Percentiles rank a stretch among this genome's conserved stretches.
These are phyloP conservation scores for Rhodamnia argentea DNA, from an alignment of 345 rosid species.

Conservation along the genomic window DNA sequence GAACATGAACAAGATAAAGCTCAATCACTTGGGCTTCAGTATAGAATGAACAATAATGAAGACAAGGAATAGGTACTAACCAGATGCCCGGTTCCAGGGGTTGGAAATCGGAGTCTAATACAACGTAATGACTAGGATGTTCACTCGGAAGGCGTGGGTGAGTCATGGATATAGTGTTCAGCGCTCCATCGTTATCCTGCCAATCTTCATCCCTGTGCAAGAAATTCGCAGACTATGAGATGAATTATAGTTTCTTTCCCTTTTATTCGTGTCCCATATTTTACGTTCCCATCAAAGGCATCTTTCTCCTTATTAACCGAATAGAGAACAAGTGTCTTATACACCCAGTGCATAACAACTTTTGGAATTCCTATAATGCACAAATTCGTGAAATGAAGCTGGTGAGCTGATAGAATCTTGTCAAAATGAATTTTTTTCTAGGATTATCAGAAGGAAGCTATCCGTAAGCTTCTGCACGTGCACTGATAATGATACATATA, in stretches of 20 bases:
- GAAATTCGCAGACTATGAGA: neutral
- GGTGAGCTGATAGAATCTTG: neutral
- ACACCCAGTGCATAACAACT: neutral
- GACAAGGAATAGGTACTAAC: conserved; percentile 31
- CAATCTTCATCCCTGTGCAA: conserved; percentile 81
- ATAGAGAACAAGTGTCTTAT: neutral
- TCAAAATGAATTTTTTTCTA: neutral
- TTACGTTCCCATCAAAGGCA: neutral
- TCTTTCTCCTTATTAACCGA: neutral
- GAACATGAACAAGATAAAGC: neutral
- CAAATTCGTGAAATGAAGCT: neutral
- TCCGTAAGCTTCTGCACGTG: neutral
- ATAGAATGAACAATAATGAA: neutral
- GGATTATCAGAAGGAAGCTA: neutral
- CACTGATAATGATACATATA: neutral
- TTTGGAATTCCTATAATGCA: neutral
- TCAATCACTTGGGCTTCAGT: neutral
- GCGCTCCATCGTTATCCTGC: conserved; percentile 93
- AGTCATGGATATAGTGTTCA: conserved; percentile 92
- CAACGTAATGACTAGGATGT: conserved; percentile 44
- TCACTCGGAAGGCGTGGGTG: conserved; percentile 78
- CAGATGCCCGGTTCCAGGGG: conserved; percentile 79
- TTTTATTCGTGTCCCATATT: neutral
- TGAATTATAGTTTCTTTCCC: neutral
- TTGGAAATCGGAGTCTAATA: conserved; percentile 49